phyloP scores from a whole-genome alignment of 768 basidiomycete genomes.

The Ephemerocybe angulata region DNA sequence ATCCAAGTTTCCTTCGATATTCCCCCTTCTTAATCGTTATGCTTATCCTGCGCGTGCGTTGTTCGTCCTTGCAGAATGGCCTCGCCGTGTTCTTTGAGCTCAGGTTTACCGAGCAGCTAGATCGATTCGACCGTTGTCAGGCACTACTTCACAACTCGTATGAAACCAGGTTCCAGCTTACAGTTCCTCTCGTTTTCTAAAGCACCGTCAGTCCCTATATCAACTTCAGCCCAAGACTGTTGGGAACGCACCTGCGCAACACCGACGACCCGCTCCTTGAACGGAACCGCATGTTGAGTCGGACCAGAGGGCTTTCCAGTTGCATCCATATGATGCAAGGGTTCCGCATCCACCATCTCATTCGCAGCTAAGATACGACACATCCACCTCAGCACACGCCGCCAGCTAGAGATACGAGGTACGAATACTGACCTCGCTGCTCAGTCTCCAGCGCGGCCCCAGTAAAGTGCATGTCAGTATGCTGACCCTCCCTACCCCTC shows the following conservation, averaged over 20 bases:
- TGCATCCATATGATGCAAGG: conserved; percentile 36
- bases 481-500: no score
- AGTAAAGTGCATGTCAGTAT: no score
- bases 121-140: background rate
- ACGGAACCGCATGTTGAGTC: conserved; percentile 39
- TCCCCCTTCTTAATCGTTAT: no score
- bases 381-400: no score
- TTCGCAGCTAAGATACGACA: no score
- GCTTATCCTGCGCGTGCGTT: conserved; percentile 28
- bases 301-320: no score
- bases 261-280: conserved; percentile 59
- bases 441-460: no score
- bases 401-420: no score
- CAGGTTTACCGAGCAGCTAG: conserved; percentile 36
- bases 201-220: no score
- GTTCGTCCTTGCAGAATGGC: conserved; percentile 50
- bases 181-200: conserved; percentile 46
- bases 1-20: no score
- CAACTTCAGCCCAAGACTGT: background rate
- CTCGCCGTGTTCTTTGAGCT: conserved; percentile 50
- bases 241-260: conserved; percentile 30
- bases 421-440: no score
- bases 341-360: conserved; percentile 33
- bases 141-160: no score
- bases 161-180: conserved; percentile 8